Evolutionary conservation across 768 basidiomycete genomes (phyloP), one percentile per base, ranked within the genome.

Genomic region (Leccinum truebloodii): DNA sequence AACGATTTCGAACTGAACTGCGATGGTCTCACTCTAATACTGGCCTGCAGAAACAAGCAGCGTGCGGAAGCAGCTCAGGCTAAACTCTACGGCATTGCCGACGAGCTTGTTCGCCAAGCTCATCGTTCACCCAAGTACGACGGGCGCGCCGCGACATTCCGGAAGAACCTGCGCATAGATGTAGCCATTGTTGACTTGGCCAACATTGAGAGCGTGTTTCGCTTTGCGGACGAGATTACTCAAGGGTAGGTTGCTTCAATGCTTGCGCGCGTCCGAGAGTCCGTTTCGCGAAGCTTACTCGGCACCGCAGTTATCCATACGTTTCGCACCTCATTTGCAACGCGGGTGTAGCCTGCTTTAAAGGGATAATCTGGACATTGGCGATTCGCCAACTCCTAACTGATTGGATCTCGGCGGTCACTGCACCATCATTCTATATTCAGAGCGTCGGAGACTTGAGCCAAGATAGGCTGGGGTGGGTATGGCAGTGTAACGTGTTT

Each of bases 401-500:
- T 0, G 67, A 79, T 41, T 81, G 81, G 18, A 67, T 87, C 52
- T 66, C 63, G 14, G 77, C 81, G 4, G 70, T 89, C 49, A 85
- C 86, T 6, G 59, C 74, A 4, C 90, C 90, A 1, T 64, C 56
- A 14, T 92, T 72, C 72, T 82, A 87, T 67, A 59, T 78, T 4
- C 90, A 94, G 70, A 71, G 78, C 30, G 68, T 60, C 12, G 90
- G 89, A 8, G 81, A 86, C 62, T 65, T 80, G 54, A 90, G 84
- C 63, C 73, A 75, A 4, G 91, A 95, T 63, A 86, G 87, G 6
- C 74, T 93, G 0, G 93, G 93, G 3, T 88, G 82, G 81, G 83
- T 87, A 7, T 95, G 92, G 90, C 90, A 94, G 69, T 89, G 85
- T 60, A 94, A 94, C 66, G 75, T 93, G 28, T 93, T 94, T 58